These are phyloP conservation scores for Pseudofabraea citricarpa DNA, from an alignment of 2,329 filamentous ascomycete species.

Conservation along the genomic window DNA sequence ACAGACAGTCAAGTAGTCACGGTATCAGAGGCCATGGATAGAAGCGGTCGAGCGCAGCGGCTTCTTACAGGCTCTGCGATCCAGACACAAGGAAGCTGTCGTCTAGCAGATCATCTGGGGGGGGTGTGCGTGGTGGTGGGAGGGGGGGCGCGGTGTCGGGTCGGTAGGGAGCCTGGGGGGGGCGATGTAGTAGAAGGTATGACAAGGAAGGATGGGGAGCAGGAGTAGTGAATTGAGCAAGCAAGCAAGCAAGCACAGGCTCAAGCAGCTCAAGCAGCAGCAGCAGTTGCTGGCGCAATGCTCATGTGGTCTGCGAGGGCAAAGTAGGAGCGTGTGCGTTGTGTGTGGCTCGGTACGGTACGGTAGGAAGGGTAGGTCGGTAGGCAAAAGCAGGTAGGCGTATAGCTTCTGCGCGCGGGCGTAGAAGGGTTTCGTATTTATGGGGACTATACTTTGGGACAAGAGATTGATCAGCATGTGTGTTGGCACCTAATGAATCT, in stretches of 20 bases:
- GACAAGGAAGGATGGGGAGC: too few relatives aligned
- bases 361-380: too few relatives aligned
- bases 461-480: conserved; percentile 1
- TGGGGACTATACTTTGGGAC: conserved; percentile 2
- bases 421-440: conserved; percentile 4
- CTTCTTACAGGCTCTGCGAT: conserved; percentile 27
- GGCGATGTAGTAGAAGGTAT: too few relatives aligned
- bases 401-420: neutral
- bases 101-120: conserved; percentile 24
- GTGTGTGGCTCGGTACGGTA: too few relatives aligned
- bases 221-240: too few relatives aligned
- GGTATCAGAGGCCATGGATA: conserved; percentile 32
- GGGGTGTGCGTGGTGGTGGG: neutral
- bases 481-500: conserved; percentile 3
- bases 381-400: too few relatives aligned
- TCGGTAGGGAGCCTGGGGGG: conserved; percentile 1
- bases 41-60: conserved; percentile 23
- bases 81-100: conserved; percentile 19
- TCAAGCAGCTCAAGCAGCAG: neutral
- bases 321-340: too few relatives aligned
- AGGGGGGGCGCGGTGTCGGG: conserved; percentile 21
- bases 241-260: too few relatives aligned
- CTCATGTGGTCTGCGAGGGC: too few relatives aligned
- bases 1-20: conserved; percentile 34
- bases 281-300: neutral